Conservation (phyloP, 345 rosid genomes). For the Eucalyptus curtisii region DNA sequence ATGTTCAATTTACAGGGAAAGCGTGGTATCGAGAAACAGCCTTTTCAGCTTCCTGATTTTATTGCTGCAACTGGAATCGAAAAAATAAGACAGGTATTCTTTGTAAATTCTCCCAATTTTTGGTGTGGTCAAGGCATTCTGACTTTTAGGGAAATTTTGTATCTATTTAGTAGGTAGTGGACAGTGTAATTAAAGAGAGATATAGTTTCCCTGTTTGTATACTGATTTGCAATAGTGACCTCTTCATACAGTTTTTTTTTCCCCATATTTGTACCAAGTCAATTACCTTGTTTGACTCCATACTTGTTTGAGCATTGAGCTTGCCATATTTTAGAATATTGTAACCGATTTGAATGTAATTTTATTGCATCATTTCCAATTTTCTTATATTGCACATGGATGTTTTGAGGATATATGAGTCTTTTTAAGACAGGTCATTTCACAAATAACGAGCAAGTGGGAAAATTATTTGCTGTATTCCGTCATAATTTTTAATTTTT, state of each 20-base stretch:
- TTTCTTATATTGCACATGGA: neutral
- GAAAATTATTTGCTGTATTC: neutral
- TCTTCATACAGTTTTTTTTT: neutral
- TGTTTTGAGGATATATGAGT: neutral
- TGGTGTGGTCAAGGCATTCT: neutral
- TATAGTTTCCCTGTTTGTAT: neutral
- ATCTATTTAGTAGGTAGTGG: neutral
- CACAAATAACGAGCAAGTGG: neutral
- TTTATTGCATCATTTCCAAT: neutral
- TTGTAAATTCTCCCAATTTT: neutral
- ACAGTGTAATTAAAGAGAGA: neutral
- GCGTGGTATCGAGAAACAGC: constrained; percentile 98
- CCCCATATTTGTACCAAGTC: neutral
- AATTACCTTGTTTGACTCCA: neutral
- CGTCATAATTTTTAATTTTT: neutral
- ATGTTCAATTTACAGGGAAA: constrained; percentile 67
- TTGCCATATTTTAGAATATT: neutral
- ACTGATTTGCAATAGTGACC: neutral
- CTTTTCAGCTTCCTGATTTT: constrained; percentile 98
- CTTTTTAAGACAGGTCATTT: neutral
- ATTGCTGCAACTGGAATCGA: constrained; percentile 99
- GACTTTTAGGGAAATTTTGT: neutral
- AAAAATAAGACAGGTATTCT: constrained; percentile 92
- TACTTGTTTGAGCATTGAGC: neutral
- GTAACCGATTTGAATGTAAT: neutral